Evolutionary conservation across 495 filamentous ascomycete genomes (phyloP), one percentile per base, ranked within the genome.

Genomic region (Penicillium fimorum): DNA sequence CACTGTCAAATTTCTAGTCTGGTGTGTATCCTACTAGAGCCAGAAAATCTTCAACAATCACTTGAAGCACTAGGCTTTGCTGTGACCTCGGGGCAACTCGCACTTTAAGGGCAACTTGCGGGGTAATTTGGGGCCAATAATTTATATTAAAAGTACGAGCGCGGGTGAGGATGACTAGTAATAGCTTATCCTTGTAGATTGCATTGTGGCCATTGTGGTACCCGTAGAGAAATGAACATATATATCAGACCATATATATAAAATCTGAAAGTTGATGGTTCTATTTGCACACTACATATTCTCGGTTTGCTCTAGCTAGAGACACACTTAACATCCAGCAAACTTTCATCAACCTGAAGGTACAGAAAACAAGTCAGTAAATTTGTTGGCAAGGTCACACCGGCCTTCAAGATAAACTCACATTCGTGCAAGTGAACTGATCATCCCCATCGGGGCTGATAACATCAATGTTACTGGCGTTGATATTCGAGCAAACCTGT

Each of bases 341-440:
- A 47, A 18, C 51, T 65, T 17, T 71, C 56, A 53, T 79, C 67
- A 57, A 75, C 70, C 72, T 75, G 9, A 9, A 54, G 17, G 6
- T 6, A 25, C 37, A 10, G 3, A 13, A 17, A 37, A 38, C 7
- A 17, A 17, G n/a, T 38, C n/a, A 38, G 15, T 38, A 17, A n/a
- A 17, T 17, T 2, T 38, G 15, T 38, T 38, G 6, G n/a, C 35
- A 17, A 15, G 6, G 35, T 38, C 3, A n/a, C n/a, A 38, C n/a
- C 37, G n/a, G 6, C 18, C n/a, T 27, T 40, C 24, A 52, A 1
- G 4, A 33, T 32, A 17, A 46, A 64, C 72, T 55, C 53, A 84
- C 80, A 75, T 82, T 82, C 11, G 73, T 73, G 64, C 83, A 86
- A 42, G 75, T 73, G 59, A 80, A 82, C 9, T 68, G 56, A 50